Percentiles rank a stretch among this genome's conserved stretches.
Conservation (phyloP, 805 yeast species). For the Candida broadrunensis region DNA sequence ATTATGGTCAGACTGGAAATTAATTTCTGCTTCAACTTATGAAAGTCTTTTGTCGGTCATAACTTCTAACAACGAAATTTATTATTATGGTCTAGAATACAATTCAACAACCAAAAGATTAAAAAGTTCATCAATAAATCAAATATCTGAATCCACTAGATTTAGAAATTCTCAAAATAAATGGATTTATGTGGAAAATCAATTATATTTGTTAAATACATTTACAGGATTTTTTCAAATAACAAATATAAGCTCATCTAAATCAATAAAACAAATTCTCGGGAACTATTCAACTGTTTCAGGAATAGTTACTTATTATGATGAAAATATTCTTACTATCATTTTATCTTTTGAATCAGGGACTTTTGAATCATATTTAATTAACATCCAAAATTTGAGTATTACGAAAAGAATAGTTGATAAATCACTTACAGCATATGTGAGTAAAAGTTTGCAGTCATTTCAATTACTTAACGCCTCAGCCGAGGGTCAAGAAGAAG, state of each 20-base stretch:
- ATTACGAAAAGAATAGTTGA: conserved; percentile 1
- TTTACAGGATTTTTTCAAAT: conserved; percentile 3
- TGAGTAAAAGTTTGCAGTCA: conserved; percentile 16
- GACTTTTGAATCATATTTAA: conserved; percentile 11
- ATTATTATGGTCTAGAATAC: neutral
- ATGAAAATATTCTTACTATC: conserved; percentile 3
- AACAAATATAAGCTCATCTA: conserved; percentile 1
- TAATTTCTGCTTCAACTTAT: neutral
- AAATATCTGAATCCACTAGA: neutral
- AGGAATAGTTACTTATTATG: conserved; percentile 5
- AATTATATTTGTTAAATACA: conserved; percentile 1
- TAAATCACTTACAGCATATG: conserved; percentile 13
- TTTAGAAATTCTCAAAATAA: conserved; percentile 5
- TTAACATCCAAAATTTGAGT: conserved; percentile 3
- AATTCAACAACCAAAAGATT: neutral
- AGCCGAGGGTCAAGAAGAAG: conserved; percentile 12
- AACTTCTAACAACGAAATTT: conserved; percentile 6
- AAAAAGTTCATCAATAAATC: neutral
- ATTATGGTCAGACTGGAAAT: conserved; percentile 11
- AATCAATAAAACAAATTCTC: neutral
- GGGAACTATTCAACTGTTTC: conserved; percentile 2
- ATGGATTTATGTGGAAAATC: neutral
- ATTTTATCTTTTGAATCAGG: conserved; percentile 18
- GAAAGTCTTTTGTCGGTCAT: conserved; percentile 2
- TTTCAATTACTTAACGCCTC: conserved; percentile 18